Conservation (phyloP, 2,329 filamentous ascomycete genomes). For the Pezizomycotina sp. region DNA sequence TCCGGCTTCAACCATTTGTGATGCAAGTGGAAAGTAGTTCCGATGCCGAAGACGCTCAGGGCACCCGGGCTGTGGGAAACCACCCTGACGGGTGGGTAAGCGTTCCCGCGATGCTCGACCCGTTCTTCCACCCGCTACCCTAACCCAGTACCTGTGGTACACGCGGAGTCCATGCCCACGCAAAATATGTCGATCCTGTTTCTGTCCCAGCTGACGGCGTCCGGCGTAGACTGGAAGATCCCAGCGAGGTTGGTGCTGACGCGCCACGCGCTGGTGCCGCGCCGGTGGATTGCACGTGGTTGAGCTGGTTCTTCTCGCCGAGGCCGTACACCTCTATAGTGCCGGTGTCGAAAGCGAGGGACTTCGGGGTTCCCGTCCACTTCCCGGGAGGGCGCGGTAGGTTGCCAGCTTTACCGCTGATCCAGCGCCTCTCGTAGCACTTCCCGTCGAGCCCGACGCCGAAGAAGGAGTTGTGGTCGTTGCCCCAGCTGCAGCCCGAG, state of each 20-base stretch:
- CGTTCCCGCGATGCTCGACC: neutral
- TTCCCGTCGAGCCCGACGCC: constrained; percentile 6
- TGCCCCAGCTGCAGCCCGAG: constrained; percentile 5
- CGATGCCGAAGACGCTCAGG: constrained; percentile 1
- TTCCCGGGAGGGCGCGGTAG: constrained; percentile 3
- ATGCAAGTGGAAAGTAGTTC: neutral
- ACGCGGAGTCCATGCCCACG: constrained; percentile 6
- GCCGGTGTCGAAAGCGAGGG: neutral
- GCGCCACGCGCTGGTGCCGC: neutral
- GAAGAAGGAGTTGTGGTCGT: constrained; percentile 5
- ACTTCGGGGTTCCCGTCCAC: constrained; percentile 2
- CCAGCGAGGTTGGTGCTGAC: neutral
- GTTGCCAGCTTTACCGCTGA: neutral
- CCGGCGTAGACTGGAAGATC: constrained; percentile 2
- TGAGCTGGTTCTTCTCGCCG: constrained; percentile 4
- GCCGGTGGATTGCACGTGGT: constrained; percentile 3
- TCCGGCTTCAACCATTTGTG: constrained; percentile 3
- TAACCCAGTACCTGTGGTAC: constrained; percentile 6
- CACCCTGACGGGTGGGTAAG: constrained; percentile 1
- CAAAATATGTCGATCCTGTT: constrained; percentile 6
- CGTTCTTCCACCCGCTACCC: neutral
- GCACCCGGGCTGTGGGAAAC: constrained; percentile 4
- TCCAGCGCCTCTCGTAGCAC: constrained; percentile 7
- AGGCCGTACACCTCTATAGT: constrained; percentile 1
- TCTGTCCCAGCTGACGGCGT: neutral